Percentiles rank a stretch among this genome's conserved stretches.
Evolutionary conservation across 2,329 filamentous ascomycete species (phyloP).

Genomic region (Macrophomina phaseolina): DNA sequence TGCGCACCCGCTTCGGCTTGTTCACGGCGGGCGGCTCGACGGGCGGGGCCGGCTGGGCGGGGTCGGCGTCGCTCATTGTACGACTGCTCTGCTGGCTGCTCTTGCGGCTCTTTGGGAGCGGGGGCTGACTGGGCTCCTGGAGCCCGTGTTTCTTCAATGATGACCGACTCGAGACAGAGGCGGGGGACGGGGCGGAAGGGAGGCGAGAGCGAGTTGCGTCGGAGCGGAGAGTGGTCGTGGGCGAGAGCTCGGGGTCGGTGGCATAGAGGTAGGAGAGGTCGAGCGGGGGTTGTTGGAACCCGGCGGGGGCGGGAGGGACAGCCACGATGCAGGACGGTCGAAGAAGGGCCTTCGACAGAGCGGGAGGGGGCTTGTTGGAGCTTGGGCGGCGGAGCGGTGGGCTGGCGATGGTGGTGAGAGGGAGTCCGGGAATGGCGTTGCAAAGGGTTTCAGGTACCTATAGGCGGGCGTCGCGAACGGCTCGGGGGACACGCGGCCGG

Average conservation of each 20-base stretch:
- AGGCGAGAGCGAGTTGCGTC: constrained; percentile 31
- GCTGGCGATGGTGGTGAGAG: constrained; percentile 8
- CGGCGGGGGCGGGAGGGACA: constrained; percentile 34
- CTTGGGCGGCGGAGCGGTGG: not conserved
- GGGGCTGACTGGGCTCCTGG: not conserved
- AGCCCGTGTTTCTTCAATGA: constrained; percentile 27
- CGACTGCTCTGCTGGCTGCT: constrained; percentile 12
- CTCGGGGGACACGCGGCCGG: constrained; percentile 6
- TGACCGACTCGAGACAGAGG: constrained; percentile 32
- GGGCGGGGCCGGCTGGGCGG: constrained; percentile 26
- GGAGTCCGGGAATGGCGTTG: not conserved
- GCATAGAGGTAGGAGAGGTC: constrained; percentile 35
- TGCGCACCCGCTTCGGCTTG: constrained; percentile 86
- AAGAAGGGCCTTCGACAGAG: constrained; percentile 10
- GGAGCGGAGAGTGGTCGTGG: constrained; percentile 29
- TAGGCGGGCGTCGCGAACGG: constrained; percentile 7
- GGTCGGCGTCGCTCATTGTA: constrained; percentile 31
- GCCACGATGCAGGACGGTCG: constrained; percentile 37
- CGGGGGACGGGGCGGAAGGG: constrained; percentile 20
- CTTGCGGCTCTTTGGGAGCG: constrained; percentile 10
- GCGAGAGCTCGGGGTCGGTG: constrained; percentile 28
- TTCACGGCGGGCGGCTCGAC: constrained; percentile 38
- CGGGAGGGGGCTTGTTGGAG: too few relatives aligned
- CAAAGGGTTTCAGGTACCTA: constrained; percentile 22
- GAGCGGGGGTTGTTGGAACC: constrained; percentile 31